Percentiles rank a stretch among this genome's conserved stretches.
Conservation (phyloP, 192 early-diverging fungal species). For the Entophlyctis helioformis region DNA sequence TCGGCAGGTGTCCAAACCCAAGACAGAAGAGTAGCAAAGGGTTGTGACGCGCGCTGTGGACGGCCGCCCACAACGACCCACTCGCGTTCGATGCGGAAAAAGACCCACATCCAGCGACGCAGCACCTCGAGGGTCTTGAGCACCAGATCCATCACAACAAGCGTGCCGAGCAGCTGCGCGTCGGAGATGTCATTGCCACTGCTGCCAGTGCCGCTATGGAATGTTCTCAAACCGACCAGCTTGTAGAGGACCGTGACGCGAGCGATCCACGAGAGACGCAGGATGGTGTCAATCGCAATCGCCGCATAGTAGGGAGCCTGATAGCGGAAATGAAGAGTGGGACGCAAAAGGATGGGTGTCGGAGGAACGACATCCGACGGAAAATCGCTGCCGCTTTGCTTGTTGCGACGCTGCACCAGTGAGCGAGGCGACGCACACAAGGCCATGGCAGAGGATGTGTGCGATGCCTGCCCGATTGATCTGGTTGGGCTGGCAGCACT, state of each 20-base stretch:
- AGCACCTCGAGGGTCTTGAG: constrained; percentile 73
- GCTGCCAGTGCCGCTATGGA: not conserved
- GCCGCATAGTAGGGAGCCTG: constrained; percentile 63
- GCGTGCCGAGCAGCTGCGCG: constrained; percentile 38
- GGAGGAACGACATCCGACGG: too few species aligned
- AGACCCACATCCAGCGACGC: constrained; percentile 88
- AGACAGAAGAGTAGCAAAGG: too few species aligned
- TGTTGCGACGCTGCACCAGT: too few species aligned
- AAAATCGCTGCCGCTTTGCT: not conserved
- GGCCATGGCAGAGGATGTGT: too few species aligned
- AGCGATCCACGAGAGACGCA: constrained; percentile 79
- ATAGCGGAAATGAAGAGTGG: constrained; percentile 50
- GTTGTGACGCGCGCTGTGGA: too few species aligned
- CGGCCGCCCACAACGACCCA: too few species aligned
- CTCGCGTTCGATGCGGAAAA: constrained; percentile 80
- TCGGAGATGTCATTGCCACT: not conserved
- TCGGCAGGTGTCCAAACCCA: too few species aligned
- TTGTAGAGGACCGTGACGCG: constrained; percentile 36
- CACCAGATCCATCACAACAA: constrained; percentile 57
- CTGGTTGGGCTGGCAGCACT: too few species aligned
- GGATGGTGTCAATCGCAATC: constrained; percentile 62
- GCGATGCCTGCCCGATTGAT: too few species aligned
- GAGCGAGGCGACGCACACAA: too few species aligned
- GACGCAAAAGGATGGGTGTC: constrained; percentile 46
- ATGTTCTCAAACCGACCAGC: constrained; percentile 5